Base-by-base conservation (phyloP, 2,329 filamentous ascomycete species). In the Ascocoryne sarcoides region DNA sequence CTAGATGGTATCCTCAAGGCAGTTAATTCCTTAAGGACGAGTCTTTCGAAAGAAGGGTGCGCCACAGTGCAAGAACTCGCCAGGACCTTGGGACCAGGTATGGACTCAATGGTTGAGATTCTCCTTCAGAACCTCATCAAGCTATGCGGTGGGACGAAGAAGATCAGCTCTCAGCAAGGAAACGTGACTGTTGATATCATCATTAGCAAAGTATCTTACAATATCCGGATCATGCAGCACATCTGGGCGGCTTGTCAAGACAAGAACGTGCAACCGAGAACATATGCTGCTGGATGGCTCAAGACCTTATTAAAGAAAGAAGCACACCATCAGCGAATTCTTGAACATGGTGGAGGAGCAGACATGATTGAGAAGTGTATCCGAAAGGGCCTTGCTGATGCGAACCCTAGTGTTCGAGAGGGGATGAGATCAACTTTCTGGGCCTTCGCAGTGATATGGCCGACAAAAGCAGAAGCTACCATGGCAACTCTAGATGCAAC, bases 1-100 rank as follows among this genome's bases (percentile, higher is more conserved):
- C 66, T 95, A 21, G 90, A 95, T 55, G 88, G 89, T 39, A 89
- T 95, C 38, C 72, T 95, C 57, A 95, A 95, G 60, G 79, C 83
- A 2, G 69, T 84, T 29, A 85, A 72, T 55, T 94, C 90, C 1
- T 67, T 96, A 30, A 75, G 90, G 54, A 96, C 90, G 2, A 96
- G 89, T 54, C 69, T 95, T 51, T 90, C 85, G 8, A 89, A 88
- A 47, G 87, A 92, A 54, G 88, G 82, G 8, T 94, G 87, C 57
- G 76, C 76, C 48, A 65, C 94, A 35, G 71, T 95, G 20, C 89
- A 95, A 59, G 90, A 96, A 48, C 68, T 95, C 19, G 87, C 87
- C 14, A 75, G 73, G 50, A 78, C 74, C 7, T 79, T 85, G 33
- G 88, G 88, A 0, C 73, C 86, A 1, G 82, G 73, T 30, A 79